Percentiles rank a stretch among this genome's conserved stretches.
Evolutionary conservation across 495 filamentous ascomycete species (phyloP).

Genomic region (Mytilinidion resinicola): DNA sequence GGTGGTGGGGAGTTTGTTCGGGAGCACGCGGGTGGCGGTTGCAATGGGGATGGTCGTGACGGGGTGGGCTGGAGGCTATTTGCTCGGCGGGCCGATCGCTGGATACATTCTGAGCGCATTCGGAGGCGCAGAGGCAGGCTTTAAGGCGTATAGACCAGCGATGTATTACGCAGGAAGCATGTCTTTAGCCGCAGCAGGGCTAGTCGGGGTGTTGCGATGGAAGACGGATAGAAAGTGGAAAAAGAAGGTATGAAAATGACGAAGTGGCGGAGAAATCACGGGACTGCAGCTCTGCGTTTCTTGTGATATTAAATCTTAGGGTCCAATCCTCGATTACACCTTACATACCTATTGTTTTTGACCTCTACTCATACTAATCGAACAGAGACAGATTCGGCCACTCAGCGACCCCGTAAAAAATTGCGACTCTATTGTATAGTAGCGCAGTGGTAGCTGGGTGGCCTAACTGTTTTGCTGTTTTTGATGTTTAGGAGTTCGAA

Average conservation of each 20-base stretch:
- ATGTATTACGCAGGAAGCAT: conserved; percentile 51
- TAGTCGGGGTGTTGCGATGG: conserved; percentile 31
- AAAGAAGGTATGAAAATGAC: neutral
- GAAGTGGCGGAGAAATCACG: neutral
- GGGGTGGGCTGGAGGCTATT: conserved; percentile 54
- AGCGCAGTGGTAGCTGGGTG: too few relatives aligned
- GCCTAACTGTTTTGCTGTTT: too few relatives aligned
- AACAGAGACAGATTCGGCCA: too few relatives aligned
- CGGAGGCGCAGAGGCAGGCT: conserved; percentile 41
- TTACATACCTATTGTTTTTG: too few relatives aligned
- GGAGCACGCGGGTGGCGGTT: conserved; percentile 45
- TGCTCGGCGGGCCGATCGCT: conserved; percentile 53
- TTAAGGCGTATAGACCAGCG: conserved; percentile 49
- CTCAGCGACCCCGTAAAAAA: too few relatives aligned
- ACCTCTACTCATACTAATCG: too few relatives aligned
- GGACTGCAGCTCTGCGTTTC: neutral
- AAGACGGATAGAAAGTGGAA: conserved; percentile 25
- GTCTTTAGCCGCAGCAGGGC: conserved; percentile 30
- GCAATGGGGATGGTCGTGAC: conserved; percentile 57
- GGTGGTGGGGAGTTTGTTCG: conserved; percentile 52
- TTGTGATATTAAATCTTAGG: too few relatives aligned
- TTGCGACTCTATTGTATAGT: too few relatives aligned
- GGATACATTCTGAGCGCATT: conserved; percentile 49
- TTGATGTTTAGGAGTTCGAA: too few relatives aligned
- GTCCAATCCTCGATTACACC: too few relatives aligned